Evolutionary conservation across 148 eudicot genomes (phyloP), one percentile per base, ranked within the genome.

Genomic region (Cornus kousa): DNA sequence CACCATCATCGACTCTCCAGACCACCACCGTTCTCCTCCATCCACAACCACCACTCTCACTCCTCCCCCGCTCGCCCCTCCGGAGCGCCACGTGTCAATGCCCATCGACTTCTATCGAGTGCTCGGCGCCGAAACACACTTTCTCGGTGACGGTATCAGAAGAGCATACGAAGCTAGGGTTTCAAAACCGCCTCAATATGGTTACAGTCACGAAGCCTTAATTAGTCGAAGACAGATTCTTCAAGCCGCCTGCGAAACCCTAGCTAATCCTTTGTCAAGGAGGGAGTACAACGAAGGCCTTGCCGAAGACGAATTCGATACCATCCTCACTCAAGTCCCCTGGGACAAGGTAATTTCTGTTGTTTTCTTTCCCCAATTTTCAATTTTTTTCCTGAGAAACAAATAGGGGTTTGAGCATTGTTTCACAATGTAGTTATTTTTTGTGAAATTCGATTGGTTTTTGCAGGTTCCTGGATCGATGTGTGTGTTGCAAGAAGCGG

Each of bases 401-500:
- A 62, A 62, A 62, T 24, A 62, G 66, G 19, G 59, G 17, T 4
- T 53, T 53, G 7, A 2, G 66, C 17, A n/a, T 62, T n/a, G 22
- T 62, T 62, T 43, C 19, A 46, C 59, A 69, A 22, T 76, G 55
- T 35, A 32, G 31, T 40, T 53, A 23, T 37, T 75, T 78, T 67
- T 24, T 20, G 64, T 74, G 37, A 32, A 67, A 40, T 46, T 43
- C 72, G 68, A 68, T 70, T 78, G 82, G 70, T 79, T 72, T 62
- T 78, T 85, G 60, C 78, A 97, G 99, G 98, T 97, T 75, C 93
- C 99, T 32, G 99, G 98, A 82, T 98, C 99, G 33, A 71, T 97
- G 80, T 92, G 94, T 82, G 91, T 97, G 55, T 74, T 97, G 85
- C 99, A 97, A 92, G 99, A 97, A 81, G 87, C 93, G 57, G 99